Base-by-base conservation (phyloP, 2,329 filamentous ascomycete genomes). In the Diaporthe caulivora region DNA sequence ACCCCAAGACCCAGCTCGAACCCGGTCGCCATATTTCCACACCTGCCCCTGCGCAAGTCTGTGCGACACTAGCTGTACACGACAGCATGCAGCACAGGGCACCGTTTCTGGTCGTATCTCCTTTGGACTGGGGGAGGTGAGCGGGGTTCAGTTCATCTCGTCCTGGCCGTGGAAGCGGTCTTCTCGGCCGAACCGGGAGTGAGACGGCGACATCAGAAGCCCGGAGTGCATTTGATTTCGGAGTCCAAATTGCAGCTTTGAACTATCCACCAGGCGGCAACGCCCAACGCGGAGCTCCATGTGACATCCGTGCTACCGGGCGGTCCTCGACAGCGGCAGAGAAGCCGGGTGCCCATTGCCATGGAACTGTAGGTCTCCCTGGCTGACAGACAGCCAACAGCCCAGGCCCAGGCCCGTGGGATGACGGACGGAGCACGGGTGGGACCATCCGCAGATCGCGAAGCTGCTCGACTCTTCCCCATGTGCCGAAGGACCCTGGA, bases 21-120 rank as follows among this genome's bases (percentile, higher is more conserved):
- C 24, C 40, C 53, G n/a, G 31, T 24, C 53, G 37, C 47, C 40
- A 34, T 21, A 40, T 60, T 13, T 62, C 54, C 26, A 40, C 51
- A 29, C n/a, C 26, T 26, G 67, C 69, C 60, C 72, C 70, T 69
- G 62, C 37, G 44, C 58, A 72, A 74, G 70, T 64, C 53, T 53
- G 62, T 67, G 62, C 60, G 60, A 69, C 54, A 44, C 47, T 65
- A 72, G 62, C 72, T 44, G 44, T 64, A 62, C 69, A 49, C 72
- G 15, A 72, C 62, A 57, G 62, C 54, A 29, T 54, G 67, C 58
- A 54, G 60, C 55, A 62, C 49, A 17, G n/a, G 13, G 15, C 13
- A 40, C 47, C 62, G 7, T 26, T 29, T 21, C 13, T 65, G 60
- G 29, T 24, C 42, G 29, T 51, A 7, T 51, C 11, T 11, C 29